These are phyloP conservation scores for Pestalotiopsis sp. DNA, from an alignment of 2,329 filamentous ascomycete species.

Conservation along the genomic window DNA sequence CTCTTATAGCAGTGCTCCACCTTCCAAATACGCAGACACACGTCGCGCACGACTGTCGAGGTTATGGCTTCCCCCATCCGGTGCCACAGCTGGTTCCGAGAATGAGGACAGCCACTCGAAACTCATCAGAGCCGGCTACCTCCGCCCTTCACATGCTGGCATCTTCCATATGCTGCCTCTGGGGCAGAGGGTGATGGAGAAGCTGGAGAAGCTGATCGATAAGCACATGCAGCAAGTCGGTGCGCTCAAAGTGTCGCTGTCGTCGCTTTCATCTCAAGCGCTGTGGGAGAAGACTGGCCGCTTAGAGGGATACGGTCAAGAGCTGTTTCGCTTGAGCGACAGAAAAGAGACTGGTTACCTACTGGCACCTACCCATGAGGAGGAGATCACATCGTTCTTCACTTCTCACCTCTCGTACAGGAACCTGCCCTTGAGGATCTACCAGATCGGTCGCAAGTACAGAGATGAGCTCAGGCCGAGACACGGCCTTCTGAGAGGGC, in stretches of 20 bases:
- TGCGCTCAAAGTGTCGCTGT: conserved; percentile 83
- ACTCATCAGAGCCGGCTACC: conserved; percentile 71
- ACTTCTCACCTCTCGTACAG: conserved; percentile 79
- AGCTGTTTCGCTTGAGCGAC: conserved; percentile 81
- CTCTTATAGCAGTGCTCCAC: conserved; percentile 3
- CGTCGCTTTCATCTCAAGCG: conserved; percentile 81
- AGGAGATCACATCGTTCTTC: conserved; percentile 89
- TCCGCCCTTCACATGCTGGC: conserved; percentile 83
- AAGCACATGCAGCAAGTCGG: conserved; percentile 82
- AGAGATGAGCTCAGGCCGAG: conserved; percentile 88
- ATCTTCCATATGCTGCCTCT: conserved; percentile 92
- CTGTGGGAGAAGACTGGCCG: conserved; percentile 86
- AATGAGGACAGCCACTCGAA: conserved; percentile 68
- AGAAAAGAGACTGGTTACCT: conserved; percentile 75
- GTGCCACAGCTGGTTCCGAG: conserved; percentile 59
- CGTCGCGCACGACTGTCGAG: conserved; percentile 58
- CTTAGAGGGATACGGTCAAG: conserved; percentile 70
- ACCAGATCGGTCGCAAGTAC: conserved; percentile 94
- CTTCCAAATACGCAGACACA: background rate
- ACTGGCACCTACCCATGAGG: conserved; percentile 91
- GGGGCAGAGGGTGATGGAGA: conserved; percentile 84
- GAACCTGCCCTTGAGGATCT: conserved; percentile 81
- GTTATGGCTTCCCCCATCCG: conserved; percentile 79
- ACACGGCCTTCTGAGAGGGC: conserved; percentile 82
- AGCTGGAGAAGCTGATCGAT: conserved; percentile 83